phyloP scores from a whole-genome alignment of 2,329 filamentous ascomycete genomes.

The Colletotrichum limetticola region DNA sequence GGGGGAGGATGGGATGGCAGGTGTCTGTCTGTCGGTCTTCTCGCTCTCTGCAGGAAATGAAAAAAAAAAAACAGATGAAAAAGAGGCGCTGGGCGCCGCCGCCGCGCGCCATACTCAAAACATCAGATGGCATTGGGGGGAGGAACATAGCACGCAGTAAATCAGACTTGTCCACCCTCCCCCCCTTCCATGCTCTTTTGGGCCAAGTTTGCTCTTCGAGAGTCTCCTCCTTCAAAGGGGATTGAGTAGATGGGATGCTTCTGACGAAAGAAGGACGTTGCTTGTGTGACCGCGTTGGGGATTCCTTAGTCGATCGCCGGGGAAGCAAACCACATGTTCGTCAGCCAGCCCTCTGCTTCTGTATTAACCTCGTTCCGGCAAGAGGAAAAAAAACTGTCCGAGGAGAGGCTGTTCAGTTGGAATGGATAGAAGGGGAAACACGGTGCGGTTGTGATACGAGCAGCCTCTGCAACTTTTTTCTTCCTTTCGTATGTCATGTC shows the following conservation, averaged over 20 bases:
- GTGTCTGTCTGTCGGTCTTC: background rate
- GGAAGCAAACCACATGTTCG: background rate
- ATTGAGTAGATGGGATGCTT: slow-evolving; percentile 6
- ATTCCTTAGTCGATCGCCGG: background rate
- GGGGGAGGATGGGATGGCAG: background rate
- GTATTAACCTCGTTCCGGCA: background rate
- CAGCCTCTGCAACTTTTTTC: background rate
- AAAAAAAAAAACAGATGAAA: no score
- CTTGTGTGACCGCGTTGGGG: background rate
- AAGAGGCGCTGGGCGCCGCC: background rate
- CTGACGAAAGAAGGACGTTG: slow-evolving; percentile 5
- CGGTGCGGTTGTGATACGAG: background rate
- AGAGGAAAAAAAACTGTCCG: background rate
- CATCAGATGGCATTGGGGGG: slow-evolving; percentile 3
- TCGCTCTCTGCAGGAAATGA: background rate
- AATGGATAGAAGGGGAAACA: background rate
- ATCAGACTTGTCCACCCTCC: background rate
- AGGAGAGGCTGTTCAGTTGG: background rate
- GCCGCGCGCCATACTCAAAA: background rate
- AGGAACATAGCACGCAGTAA: background rate
- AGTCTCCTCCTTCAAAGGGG: background rate
- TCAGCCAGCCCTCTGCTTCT: background rate
- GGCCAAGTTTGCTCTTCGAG: background rate
- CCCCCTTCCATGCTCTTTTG: background rate
- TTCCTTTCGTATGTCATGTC: background rate